phyloP scores from a whole-genome alignment of 2,329 filamentous ascomycete genomes.

The Bipolaris bicolor region DNA sequence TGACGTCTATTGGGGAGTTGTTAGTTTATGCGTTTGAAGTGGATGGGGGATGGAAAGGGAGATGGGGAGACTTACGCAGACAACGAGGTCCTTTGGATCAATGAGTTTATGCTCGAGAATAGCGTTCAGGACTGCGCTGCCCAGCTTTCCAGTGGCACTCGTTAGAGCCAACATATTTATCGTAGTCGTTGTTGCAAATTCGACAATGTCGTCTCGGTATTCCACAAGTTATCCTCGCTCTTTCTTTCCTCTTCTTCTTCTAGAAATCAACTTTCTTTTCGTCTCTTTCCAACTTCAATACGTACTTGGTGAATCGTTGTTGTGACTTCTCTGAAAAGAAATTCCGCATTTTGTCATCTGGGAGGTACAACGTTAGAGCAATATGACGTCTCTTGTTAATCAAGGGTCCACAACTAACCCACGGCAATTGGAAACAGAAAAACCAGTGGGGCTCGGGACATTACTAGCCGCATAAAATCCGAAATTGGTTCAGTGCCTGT shows the following conservation, averaged over 20 bases:
- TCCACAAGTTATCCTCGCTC: not conserved
- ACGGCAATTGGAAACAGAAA: not conserved
- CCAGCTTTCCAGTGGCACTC: conserved; percentile 55
- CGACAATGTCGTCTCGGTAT: not conserved
- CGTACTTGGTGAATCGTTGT: not conserved
- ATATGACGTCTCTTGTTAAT: not conserved
- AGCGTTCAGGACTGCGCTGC: conserved; percentile 51
- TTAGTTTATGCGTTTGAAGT: not conserved
- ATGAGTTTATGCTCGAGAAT: conserved; percentile 52
- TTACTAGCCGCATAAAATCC: not conserved
- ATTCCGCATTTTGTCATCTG: not conserved
- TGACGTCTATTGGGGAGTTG: conserved; percentile 23
- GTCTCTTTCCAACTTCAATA: not conserved
- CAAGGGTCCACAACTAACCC: not conserved
- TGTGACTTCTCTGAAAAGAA: not conserved
- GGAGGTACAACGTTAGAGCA: too few relatives aligned
- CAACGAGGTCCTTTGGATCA: conserved; percentile 46
- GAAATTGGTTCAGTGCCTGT: not conserved
- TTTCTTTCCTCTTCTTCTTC: not conserved
- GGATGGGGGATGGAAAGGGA: not conserved
- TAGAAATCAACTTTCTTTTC: too few relatives aligned
- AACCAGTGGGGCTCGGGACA: not conserved
- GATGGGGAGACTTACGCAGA: conserved; percentile 35
- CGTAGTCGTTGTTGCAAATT: not conserved
- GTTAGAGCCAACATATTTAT: conserved; percentile 48